A percentile compares a stretch with the other conserved stretches of the same genome.
Evolutionary conservation across 805 yeast species (phyloP).

Genomic region (Teunomyces cretensis): DNA sequence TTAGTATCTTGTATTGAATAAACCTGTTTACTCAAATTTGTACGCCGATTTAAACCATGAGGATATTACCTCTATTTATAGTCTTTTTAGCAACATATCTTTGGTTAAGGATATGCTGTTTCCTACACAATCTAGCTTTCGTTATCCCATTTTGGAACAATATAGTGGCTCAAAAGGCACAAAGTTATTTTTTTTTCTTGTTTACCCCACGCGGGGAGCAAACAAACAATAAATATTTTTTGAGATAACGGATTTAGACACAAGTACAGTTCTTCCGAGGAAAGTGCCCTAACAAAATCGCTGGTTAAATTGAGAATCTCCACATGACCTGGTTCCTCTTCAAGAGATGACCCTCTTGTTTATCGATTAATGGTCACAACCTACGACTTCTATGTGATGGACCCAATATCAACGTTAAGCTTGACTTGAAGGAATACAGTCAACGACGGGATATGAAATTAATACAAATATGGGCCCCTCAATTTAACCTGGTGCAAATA

Average conservation of each 20-base stretch:
- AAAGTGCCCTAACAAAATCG: neutral
- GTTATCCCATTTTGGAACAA: neutral
- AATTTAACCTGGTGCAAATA: too few species aligned
- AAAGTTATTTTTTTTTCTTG: neutral
- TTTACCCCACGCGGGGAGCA: neutral
- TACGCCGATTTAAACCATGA: too few species aligned
- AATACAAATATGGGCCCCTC: too few species aligned
- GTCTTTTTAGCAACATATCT: neutral
- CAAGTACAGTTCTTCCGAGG: conserved; percentile 1
- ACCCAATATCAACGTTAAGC: too few species aligned
- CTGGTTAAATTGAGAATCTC: neutral
- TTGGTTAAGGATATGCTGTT: neutral
- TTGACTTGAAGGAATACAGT: too few species aligned
- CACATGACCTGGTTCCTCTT: neutral
- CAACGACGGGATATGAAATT: too few species aligned
- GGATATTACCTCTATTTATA: neutral
- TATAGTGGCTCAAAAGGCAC: neutral
- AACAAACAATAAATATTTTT: neutral
- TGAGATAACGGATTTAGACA: neutral
- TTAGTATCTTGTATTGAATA: neutral
- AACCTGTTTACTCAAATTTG: too few species aligned
- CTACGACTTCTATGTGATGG: too few species aligned
- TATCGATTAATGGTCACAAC: too few species aligned
- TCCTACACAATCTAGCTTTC: neutral
- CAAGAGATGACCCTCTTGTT: too few species aligned